These are phyloP conservation scores for Candida khao-thaluensis DNA, from an alignment of 805 yeast genomes.

Conservation along the genomic window DNA sequence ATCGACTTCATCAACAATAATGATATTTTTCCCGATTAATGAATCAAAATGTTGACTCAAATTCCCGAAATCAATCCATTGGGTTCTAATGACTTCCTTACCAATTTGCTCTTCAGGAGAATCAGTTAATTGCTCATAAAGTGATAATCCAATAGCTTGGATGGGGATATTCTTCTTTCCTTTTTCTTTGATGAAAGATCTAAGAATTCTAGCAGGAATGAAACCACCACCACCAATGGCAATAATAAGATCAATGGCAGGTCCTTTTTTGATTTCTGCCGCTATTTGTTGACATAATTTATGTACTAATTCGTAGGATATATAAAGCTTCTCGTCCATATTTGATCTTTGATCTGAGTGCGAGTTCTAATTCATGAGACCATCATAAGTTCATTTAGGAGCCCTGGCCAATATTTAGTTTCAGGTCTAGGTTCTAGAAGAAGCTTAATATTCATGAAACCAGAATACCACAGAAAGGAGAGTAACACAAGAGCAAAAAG, in stretches of 20 bases:
- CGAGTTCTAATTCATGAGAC: no score
- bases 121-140: slow-evolving; percentile 55
- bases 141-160: slow-evolving; percentile 66
- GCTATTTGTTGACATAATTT: slow-evolving; percentile 76
- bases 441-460: no score
- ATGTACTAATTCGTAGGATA: slow-evolving; percentile 79
- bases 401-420: no score
- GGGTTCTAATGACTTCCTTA: slow-evolving; percentile 80
- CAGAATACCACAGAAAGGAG: no score
- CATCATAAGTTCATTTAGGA: no score
- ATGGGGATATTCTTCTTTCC: slow-evolving; percentile 68
- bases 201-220: slow-evolving; percentile 64
- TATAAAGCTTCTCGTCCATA: slow-evolving; percentile 47
- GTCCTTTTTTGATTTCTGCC: slow-evolving; percentile 43
- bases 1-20: slow-evolving; percentile 89
- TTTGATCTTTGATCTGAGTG: no score
- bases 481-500: no score
- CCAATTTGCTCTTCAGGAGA: slow-evolving; percentile 49
- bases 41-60: slow-evolving; percentile 68
- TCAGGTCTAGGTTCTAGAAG: no score
- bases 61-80: slow-evolving; percentile 84
- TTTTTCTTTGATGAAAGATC: slow-evolving; percentile 58
- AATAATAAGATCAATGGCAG: slow-evolving; percentile 54
- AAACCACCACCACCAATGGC: slow-evolving; percentile 77
- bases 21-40: slow-evolving; percentile 73